Percentiles rank a stretch among this genome's conserved stretches.
Evolutionary conservation across 495 filamentous ascomycete genomes (phyloP).

Genomic region (Astrothelium macrocarpum): DNA sequence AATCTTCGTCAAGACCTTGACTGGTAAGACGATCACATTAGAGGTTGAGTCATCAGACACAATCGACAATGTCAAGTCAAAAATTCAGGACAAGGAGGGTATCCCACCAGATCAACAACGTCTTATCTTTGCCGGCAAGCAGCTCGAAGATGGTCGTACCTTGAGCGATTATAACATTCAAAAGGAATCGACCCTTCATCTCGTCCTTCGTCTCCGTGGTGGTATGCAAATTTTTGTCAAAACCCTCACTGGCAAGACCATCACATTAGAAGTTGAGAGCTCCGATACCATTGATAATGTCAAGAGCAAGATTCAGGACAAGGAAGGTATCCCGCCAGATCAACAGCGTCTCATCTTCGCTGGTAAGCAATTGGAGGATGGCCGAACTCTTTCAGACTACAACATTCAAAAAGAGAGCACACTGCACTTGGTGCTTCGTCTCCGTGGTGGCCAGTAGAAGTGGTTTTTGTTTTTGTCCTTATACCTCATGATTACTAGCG

Average conservation of each 20-base stretch:
- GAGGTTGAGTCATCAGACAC: slow-evolving; percentile 57
- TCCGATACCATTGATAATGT: slow-evolving; percentile 46
- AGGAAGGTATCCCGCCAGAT: slow-evolving; percentile 91
- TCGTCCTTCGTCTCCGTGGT: slow-evolving; percentile 94
- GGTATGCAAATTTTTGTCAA: slow-evolving; percentile 76
- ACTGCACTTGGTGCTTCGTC: slow-evolving; percentile 88
- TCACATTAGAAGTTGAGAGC: slow-evolving; percentile 60
- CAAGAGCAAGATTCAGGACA: slow-evolving; percentile 72
- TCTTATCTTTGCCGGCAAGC: slow-evolving; percentile 94
- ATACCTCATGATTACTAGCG: neutral
- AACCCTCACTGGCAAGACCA: slow-evolving; percentile 63
- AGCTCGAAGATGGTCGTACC: slow-evolving; percentile 83
- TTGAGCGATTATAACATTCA: slow-evolving; percentile 98
- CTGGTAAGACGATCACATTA: slow-evolving; percentile 62
- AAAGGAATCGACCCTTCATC: slow-evolving; percentile 95
- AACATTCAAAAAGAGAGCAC: slow-evolving; percentile 99
- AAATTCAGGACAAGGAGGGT: slow-evolving; percentile 86
- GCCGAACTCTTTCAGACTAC: slow-evolving; percentile 91
- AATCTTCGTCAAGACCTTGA: slow-evolving; percentile 64
- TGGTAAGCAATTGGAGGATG: slow-evolving; percentile 87
- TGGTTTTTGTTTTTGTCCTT: slow-evolving; percentile 23
- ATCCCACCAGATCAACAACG: slow-evolving; percentile 93
- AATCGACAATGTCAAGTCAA: slow-evolving; percentile 49
- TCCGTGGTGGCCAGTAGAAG: slow-evolving; percentile 98
- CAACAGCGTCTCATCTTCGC: slow-evolving; percentile 94